Evolutionary conservation across 768 basidiomycete genomes (phyloP).

Genomic region (Rhodotorula graminis): DNA sequence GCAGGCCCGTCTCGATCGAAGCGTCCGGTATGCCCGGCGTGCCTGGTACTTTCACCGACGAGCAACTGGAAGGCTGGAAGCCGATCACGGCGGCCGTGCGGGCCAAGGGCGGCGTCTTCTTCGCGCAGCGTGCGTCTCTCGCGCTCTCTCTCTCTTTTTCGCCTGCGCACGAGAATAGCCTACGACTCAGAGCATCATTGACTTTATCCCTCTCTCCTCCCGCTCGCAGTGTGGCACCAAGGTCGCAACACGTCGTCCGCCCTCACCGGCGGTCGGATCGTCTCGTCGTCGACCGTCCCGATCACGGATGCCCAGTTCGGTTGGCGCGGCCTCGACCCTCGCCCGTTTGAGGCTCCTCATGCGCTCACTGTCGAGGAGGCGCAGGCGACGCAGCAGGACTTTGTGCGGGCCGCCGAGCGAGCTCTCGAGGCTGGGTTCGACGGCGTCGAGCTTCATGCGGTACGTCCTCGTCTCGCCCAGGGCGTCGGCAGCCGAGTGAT

Average conservation of each 20-base stretch:
- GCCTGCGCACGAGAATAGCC: neutral
- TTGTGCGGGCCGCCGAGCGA: constrained; percentile 54
- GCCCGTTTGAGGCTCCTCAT: constrained; percentile 34
- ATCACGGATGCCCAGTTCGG: constrained; percentile 8
- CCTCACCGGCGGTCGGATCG: constrained; percentile 6
- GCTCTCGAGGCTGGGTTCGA: constrained; percentile 63
- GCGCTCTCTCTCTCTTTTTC: neutral
- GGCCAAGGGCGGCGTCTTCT: constrained; percentile 51
- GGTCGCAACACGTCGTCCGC: constrained; percentile 32
- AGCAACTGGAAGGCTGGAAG: constrained; percentile 60
- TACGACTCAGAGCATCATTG: no score
- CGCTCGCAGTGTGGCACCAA: constrained; percentile 16
- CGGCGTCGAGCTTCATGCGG: constrained; percentile 55
- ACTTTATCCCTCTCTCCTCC: no score
- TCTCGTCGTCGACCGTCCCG: constrained; percentile 26
- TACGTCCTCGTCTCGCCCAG: constrained; percentile 4
- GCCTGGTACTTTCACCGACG: constrained; percentile 1
- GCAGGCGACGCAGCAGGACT: constrained; percentile 51
- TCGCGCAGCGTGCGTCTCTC: constrained; percentile 48
- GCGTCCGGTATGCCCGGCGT: constrained; percentile 30
- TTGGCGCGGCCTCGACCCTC: constrained; percentile 10
- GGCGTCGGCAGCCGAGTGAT: no score
- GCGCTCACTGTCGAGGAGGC: constrained; percentile 52
- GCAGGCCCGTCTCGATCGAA: constrained; percentile 41
- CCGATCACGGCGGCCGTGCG: constrained; percentile 57